These are phyloP conservation scores for Rhizopogon roseolus DNA, from an alignment of 768 basidiomycete species.

Conservation along the genomic window DNA sequence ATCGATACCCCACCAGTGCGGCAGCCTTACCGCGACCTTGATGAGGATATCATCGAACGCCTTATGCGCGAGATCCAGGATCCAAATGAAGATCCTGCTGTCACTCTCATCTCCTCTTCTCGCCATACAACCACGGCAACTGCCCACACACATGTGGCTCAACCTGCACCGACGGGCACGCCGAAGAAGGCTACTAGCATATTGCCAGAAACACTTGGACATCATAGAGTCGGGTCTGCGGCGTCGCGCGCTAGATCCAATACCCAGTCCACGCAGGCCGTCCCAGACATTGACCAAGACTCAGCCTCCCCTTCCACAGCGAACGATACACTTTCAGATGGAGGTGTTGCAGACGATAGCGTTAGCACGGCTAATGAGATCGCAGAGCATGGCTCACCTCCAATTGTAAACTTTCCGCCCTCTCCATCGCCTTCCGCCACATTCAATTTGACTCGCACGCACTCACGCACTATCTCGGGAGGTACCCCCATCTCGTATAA, in stretches of 20 bases:
- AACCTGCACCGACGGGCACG: background rate
- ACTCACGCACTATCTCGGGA: constrained; percentile 1
- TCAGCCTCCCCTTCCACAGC: background rate
- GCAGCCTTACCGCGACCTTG: constrained; percentile 21
- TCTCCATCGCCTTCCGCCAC: background rate
- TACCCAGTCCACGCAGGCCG: constrained; percentile 6
- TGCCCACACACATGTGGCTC: background rate
- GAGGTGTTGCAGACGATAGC: background rate
- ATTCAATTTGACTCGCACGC: constrained; percentile 3
- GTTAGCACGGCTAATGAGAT: background rate
- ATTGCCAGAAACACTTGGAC: constrained; percentile 13
- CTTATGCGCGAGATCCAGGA: constrained; percentile 17
- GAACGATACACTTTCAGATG: background rate
- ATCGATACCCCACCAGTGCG: constrained; percentile 8
- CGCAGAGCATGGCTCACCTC: background rate
- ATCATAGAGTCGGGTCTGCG: constrained; percentile 12
- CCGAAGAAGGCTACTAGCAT: constrained; percentile 6
- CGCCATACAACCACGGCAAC: constrained; percentile 1
- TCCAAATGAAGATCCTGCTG: constrained; percentile 8
- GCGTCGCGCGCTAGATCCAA: constrained; percentile 4
- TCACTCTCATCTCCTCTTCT: background rate
- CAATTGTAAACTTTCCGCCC: no score
- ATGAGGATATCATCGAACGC: constrained; percentile 13
- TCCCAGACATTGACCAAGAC: constrained; percentile 2
- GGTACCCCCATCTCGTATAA: background rate